These are phyloP conservation scores for Clarireedia monteithiana DNA, from an alignment of 2,329 filamentous ascomycete species.

Conservation along the genomic window DNA sequence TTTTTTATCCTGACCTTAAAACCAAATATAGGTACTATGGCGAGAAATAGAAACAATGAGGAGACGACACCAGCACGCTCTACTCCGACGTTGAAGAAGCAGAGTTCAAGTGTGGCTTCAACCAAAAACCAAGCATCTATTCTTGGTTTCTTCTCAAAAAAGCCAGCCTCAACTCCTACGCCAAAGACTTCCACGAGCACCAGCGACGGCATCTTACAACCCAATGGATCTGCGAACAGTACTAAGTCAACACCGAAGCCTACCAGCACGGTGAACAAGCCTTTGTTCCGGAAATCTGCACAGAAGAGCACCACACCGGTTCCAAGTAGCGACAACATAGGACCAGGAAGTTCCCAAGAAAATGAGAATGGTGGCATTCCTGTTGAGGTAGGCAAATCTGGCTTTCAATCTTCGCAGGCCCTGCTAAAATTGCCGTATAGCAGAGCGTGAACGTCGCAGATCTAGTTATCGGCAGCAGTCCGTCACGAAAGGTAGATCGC, in stretches of 20 bases:
- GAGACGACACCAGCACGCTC: slow-evolving; percentile 22
- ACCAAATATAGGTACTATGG: slow-evolving; percentile 13
- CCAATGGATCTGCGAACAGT: slow-evolving; percentile 30
- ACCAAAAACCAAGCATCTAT: slow-evolving; percentile 63
- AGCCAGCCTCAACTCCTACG: slow-evolving; percentile 35
- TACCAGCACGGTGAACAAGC: slow-evolving; percentile 36
- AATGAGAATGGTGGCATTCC: slow-evolving; percentile 40
- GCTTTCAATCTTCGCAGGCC: slow-evolving; percentile 36
- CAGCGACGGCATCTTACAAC: slow-evolving; percentile 22
- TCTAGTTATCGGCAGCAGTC: slow-evolving; percentile 53
- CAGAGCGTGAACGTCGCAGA: slow-evolving; percentile 37
- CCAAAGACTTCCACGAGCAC: background rate
- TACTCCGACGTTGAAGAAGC: slow-evolving; percentile 25
- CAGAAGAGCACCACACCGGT: slow-evolving; percentile 55
- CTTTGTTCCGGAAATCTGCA: slow-evolving; percentile 25
- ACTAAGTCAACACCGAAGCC: slow-evolving; percentile 28
- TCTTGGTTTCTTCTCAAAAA: slow-evolving; percentile 69
- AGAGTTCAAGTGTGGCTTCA: slow-evolving; percentile 26
- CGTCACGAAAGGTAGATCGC: slow-evolving; percentile 63
- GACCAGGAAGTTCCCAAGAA: slow-evolving; percentile 61
- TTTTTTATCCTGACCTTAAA: background rate
- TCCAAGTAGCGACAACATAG: slow-evolving; percentile 70
- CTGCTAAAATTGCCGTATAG: slow-evolving; percentile 35
- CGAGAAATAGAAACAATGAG: slow-evolving; percentile 13
- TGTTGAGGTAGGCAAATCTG: slow-evolving; percentile 45